A percentile compares a stretch with the other conserved stretches of the same genome.
phyloP scores from a whole-genome alignment of 352 stramenopile genomes.

The Globisporangium megalacanthum region DNA sequence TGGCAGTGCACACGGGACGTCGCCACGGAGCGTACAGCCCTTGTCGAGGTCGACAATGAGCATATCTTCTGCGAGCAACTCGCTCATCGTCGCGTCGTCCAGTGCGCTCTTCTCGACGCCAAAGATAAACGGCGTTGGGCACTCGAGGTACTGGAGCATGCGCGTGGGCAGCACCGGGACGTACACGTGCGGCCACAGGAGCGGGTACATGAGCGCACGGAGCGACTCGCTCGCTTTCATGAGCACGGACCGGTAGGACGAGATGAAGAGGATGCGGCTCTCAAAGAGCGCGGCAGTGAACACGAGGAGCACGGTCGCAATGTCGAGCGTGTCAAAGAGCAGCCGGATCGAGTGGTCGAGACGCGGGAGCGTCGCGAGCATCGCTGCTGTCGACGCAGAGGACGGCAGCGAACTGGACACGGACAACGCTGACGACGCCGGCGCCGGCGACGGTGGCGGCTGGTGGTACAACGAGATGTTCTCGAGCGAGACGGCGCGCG shows the following conservation, averaged over 20 bases:
- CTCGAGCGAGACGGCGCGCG: conserved; percentile 59
- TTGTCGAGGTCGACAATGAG: conserved; percentile 74
- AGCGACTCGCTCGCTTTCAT: conserved; percentile 78
- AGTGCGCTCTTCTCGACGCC: conserved; percentile 61
- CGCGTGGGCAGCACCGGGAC: conserved; percentile 66
- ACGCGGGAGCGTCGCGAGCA: conserved; percentile 46
- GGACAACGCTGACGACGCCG: conserved; percentile 1
- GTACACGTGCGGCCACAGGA: conserved; percentile 87
- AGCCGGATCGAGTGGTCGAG: conserved; percentile 74
- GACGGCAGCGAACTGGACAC: conserved; percentile 8
- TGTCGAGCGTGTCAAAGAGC: conserved; percentile 75
- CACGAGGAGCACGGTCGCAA: conserved; percentile 66
- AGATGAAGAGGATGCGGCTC: conserved; percentile 77
- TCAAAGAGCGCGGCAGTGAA: conserved; percentile 79
- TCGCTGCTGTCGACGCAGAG: conserved; percentile 20
- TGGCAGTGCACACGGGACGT: conserved; percentile 47
- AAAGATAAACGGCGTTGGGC: conserved; percentile 84
- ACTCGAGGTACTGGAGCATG: conserved; percentile 84
- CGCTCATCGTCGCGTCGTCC: conserved; percentile 44
- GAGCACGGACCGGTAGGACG: conserved; percentile 72
- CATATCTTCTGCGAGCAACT: conserved; percentile 54
- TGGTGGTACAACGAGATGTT: conserved; percentile 51
- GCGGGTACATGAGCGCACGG: conserved; percentile 77
- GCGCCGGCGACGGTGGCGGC: conserved; percentile 12
- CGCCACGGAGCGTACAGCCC: conserved; percentile 40